Evolutionary conservation across 495 filamentous ascomycete species (phyloP), one percentile per base, ranked within the genome.

Genomic region (Aspergillus leporis): DNA sequence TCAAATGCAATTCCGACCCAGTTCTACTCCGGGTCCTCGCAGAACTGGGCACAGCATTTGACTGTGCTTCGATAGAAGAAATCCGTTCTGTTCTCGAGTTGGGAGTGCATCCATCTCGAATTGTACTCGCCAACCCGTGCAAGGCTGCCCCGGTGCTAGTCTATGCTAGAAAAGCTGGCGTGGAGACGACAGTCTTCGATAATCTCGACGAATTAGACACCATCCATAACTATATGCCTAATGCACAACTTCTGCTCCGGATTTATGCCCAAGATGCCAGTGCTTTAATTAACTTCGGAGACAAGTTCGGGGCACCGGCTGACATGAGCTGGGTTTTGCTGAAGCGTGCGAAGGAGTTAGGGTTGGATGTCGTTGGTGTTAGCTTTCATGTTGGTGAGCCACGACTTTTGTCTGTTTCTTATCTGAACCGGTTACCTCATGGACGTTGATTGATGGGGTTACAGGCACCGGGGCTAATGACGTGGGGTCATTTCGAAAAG

Each of bases 341-440:
- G 1, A 31, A 31, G n/a, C 40, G 63, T 13, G 71, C 66, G 9
- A 55, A 56, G 64, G 62, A 73, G 10, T 51, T 76, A 14, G 61
- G 55, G 0, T 47, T 76, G 19, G 56, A 64, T 22, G 56, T 76
- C n/a, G 53, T 64, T 14, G 73, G 73, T 0, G 65, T 76, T 18
- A 70, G 70, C n/a, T 76, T 76, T 48, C 73, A 76, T 64, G 65
- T 76, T 45, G 73, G 73, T 69, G 63, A 32, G 61, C 54, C 53
- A 28, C 5, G 14, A 18, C 30, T 32, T 53, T 13, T 32, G 13
- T 21, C n/a, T 40, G 34, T 14, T 14, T 40, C 21, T n/a, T 30
- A n/a, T 14, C 21, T 23, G 31, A 31, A 32, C 13, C 10, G 8
- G 2, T 36, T 36, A 12, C 34, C 34, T 41, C 18, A 18, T 36